Evolutionary conservation across 1,139 yeast species (phyloP).

Genomic region (Kodamaea sp.): DNA sequence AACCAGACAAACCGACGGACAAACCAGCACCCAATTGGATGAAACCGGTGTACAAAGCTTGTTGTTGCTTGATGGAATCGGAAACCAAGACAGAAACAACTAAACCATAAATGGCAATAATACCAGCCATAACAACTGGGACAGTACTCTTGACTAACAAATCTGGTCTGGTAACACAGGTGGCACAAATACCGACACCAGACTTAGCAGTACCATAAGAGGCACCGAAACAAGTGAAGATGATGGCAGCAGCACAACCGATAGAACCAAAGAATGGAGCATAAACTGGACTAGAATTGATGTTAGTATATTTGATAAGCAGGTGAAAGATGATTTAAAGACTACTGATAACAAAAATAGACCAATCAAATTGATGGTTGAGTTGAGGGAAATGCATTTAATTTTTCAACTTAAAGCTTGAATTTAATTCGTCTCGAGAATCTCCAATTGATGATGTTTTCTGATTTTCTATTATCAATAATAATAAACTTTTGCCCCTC

Average conservation of each 20-base stretch:
- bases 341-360: neutral
- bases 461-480: neutral
- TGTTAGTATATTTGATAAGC: slow-evolving; percentile 17
- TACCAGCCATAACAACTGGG: slow-evolving; percentile 99
- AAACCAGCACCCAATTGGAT: slow-evolving; percentile 98
- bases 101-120: slow-evolving; percentile 96
- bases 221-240: slow-evolving; percentile 98
- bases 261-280: slow-evolving; percentile 96
- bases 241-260: slow-evolving; percentile 99
- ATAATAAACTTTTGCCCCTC: neutral
- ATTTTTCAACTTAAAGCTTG: no score
- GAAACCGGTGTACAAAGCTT: slow-evolving; percentile 95
- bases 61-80: slow-evolving; percentile 82
- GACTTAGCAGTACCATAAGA: slow-evolving; percentile 99
- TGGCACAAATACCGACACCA: slow-evolving; percentile 99
- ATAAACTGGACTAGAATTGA: slow-evolving; percentile 58
- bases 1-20: slow-evolving; percentile 94
- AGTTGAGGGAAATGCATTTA: no score
- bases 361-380: no score
- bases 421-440: no score
- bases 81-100: slow-evolving; percentile 96
- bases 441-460: neutral
- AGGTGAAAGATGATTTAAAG: neutral
- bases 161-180: slow-evolving; percentile 96
- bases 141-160: slow-evolving; percentile 84